Conservation (phyloP, 2,329 filamentous ascomycete genomes). For the Talaromyces piceae region DNA sequence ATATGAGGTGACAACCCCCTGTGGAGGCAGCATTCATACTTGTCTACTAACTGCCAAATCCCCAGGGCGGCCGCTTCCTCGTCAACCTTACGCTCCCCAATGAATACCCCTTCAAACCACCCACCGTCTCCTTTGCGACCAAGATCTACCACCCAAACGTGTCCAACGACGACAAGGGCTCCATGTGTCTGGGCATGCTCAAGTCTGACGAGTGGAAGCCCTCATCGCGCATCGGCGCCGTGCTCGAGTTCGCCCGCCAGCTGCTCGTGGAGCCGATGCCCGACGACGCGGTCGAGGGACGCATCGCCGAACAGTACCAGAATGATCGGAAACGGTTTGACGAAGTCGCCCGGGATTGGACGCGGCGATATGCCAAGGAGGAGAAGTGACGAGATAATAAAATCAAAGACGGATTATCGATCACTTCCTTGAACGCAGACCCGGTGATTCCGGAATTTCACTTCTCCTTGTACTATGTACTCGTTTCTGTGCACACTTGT, state of each 20-base stretch:
- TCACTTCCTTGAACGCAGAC: background rate
- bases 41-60: slow-evolving; percentile 1
- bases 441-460: background rate
- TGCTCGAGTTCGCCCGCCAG: slow-evolving; percentile 68
- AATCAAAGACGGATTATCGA: background rate
- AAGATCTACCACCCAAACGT: slow-evolving; percentile 96
- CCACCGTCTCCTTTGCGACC: slow-evolving; percentile 69
- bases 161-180: slow-evolving; percentile 75
- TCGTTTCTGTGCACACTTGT: too few species aligned
- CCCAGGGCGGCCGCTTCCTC: slow-evolving; percentile 65
- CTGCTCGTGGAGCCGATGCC: slow-evolving; percentile 75
- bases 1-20: slow-evolving; percentile 48
- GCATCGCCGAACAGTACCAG: slow-evolving; percentile 79
- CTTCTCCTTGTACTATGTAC: background rate
- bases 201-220: slow-evolving; percentile 91
- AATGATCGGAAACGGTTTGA: slow-evolving; percentile 62
- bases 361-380: slow-evolving; percentile 60
- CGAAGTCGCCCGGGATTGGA: slow-evolving; percentile 66
- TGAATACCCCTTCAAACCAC: slow-evolving; percentile 87
- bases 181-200: slow-evolving; percentile 77
- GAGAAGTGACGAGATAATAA: slow-evolving; percentile 7
- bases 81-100: slow-evolving; percentile 64
- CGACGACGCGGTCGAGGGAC: slow-evolving; percentile 79
- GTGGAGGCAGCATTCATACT: background rate
- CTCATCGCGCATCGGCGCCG: slow-evolving; percentile 64